Evolutionary conservation across 306 rosid genomes (phyloP).

Genomic region (Begonia peltatifolia): DNA sequence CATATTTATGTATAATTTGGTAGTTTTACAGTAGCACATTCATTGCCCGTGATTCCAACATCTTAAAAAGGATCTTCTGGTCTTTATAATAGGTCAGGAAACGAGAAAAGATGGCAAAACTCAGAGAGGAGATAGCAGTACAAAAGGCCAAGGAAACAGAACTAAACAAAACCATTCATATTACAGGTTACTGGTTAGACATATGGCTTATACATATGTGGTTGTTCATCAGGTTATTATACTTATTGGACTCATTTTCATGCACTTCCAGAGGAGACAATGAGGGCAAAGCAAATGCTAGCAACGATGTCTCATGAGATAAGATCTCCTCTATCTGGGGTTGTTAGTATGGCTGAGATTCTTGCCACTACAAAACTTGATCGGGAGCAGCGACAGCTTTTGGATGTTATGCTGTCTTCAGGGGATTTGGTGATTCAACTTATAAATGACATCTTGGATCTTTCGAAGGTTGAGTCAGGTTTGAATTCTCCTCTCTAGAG

Average conservation of each 20-base stretch:
- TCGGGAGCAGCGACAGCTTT: conserved; percentile 55
- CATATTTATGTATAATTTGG: not conserved
- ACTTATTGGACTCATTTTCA: conserved; percentile 6
- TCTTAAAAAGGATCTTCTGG: conserved; percentile 8
- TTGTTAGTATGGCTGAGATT: conserved; percentile 91
- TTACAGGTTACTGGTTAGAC: conserved; percentile 42
- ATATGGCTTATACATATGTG: too few relatives aligned
- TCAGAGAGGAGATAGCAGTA: conserved; percentile 86
- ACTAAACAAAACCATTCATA: conserved; percentile 84
- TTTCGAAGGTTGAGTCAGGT: conserved; percentile 97
- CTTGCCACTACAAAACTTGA: conserved; percentile 77
- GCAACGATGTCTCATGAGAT: conserved; percentile 99
- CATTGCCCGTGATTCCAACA: not conserved
- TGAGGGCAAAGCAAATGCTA: conserved; percentile 94
- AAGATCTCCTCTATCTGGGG: conserved; percentile 84
- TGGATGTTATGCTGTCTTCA: conserved; percentile 82
- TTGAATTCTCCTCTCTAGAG: conserved; percentile 12
- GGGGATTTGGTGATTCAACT: conserved; percentile 96
- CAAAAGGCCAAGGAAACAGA: conserved; percentile 91
- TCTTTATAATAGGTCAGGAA: conserved; percentile 45
- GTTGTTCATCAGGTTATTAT: not conserved
- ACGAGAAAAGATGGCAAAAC: conserved; percentile 84
- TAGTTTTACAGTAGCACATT: not conserved
- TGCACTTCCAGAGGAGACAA: conserved; percentile 62
- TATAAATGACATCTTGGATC: conserved; percentile 90